Percentiles rank a stretch among this genome's conserved stretches.
These are phyloP conservation scores for Rhododendron simsii DNA, from an alignment of 148 eudicot species.

Conservation along the genomic window DNA sequence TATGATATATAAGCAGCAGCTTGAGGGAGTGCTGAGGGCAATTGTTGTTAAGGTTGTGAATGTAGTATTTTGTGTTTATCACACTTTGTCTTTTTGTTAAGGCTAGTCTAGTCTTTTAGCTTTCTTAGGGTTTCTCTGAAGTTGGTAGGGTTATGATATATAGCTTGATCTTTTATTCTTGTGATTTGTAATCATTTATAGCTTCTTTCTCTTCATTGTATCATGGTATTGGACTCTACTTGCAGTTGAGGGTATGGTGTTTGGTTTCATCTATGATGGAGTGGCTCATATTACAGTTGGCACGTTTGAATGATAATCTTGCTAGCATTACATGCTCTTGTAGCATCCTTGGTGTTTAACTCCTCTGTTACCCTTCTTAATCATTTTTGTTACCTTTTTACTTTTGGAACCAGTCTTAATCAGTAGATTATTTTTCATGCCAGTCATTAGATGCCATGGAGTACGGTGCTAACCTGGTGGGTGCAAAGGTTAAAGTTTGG, in stretches of 20 bases:
- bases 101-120: neutral
- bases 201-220: neutral
- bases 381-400: neutral
- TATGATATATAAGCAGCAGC: neutral
- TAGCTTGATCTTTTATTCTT: neutral
- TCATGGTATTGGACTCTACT: neutral
- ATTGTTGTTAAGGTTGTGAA: neutral
- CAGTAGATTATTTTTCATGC: conserved; percentile 7
- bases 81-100: neutral
- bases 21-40: neutral
- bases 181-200: neutral
- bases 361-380: neutral
- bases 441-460: conserved; percentile 41
- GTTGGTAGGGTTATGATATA: neutral
- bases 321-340: conserved; percentile 3
- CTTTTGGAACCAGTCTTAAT: conserved; percentile 3
- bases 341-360: neutral
- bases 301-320: neutral
- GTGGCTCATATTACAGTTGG: neutral
- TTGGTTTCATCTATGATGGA: neutral
- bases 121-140: neutral
- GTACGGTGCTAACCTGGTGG: conserved; percentile 47
- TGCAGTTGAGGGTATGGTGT: neutral
- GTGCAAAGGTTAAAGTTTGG: conserved; percentile 62
- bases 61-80: neutral